phyloP scores from a whole-genome alignment of 164 flowering plant species.

The Macadamia integrifolia region DNA sequence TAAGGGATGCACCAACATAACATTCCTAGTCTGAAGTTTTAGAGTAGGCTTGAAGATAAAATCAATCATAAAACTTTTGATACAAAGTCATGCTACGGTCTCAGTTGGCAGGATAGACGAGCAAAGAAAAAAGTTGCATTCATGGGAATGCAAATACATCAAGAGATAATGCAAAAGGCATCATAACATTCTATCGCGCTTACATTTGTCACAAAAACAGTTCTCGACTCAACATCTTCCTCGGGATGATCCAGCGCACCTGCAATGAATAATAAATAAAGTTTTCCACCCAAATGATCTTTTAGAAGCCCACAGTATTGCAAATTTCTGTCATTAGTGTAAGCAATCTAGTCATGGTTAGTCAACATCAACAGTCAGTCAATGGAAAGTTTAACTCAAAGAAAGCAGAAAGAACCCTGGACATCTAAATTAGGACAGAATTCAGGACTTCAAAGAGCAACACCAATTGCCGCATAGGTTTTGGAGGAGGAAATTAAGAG shows the following conservation, averaged over 20 bases:
- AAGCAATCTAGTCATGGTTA: neutral
- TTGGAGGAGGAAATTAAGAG: too few relatives aligned
- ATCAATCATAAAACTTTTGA: too few relatives aligned
- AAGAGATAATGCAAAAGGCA: neutral
- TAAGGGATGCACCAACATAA: too few relatives aligned
- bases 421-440: neutral
- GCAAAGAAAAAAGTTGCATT: too few relatives aligned
- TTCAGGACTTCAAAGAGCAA: neutral
- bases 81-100: too few relatives aligned
- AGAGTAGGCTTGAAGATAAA: too few relatives aligned
- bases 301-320: neutral
- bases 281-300: neutral
- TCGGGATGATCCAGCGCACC: slow-evolving; percentile 23
- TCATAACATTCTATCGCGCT: neutral
- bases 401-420: neutral
- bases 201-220: slow-evolving; percentile 42
- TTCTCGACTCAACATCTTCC: slow-evolving; percentile 30
- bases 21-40: too few relatives aligned
- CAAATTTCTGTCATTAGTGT: neutral
- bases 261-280: slow-evolving; percentile 18
- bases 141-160: neutral
- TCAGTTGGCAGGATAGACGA: too few relatives aligned
- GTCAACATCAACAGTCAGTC: neutral
- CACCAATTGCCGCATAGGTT: neutral
- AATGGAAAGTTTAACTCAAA: neutral